Base-by-base conservation (phyloP, 2,329 filamentous ascomycete genomes). In the Diatrype stigma region DNA sequence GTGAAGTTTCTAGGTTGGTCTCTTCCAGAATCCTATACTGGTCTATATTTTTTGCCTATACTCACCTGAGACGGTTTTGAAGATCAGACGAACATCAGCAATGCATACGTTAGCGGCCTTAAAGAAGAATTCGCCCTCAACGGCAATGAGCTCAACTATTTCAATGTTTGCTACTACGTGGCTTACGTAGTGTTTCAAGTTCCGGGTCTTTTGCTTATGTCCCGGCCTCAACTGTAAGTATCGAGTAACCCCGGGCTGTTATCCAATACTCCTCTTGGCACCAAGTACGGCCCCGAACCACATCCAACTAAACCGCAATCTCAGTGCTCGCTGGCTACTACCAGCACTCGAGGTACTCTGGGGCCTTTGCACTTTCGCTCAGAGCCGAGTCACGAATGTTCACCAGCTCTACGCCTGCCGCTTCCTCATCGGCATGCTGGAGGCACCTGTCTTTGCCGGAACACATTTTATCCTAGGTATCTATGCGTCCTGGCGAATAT, bases 81-180 rank as follows among this genome's bases (percentile, higher is more conserved):
- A 65, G 64, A 67, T 26, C 66, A 67, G 49, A 64, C 64, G 11
- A 67, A 67, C 21, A 66, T 67, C 46, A 68, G 61, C 53, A 68
- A 69, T 55, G 70, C 69, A 42, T 72, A 71, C 38, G 67, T 69
- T 17, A 67, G 62, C 23, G 70, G 70, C 1, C 65, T 72, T 47
- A 67, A 71, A 50, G 70, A 73, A 40, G 68, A 71, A 28, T 63
- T 73, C 19, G 54, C 47, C 4, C 58, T 73, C 38, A 61, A 69
- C 26, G 70, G 69, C 10, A 73, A 73, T 50, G 62, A 73, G 47
- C 63, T 72, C 6, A 70, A 71, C 51, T 67, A 70, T 32, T 67
- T 74, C 47, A 73, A 72, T 38, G 63, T 71, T 3, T 69, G 67
- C 50, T 74, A 71, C 61, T 72, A 66, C n/a, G 64, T 64, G 8